These are phyloP conservation scores for Stemphylium vesicarium DNA, from an alignment of 2,329 filamentous ascomycete species.

Conservation along the genomic window DNA sequence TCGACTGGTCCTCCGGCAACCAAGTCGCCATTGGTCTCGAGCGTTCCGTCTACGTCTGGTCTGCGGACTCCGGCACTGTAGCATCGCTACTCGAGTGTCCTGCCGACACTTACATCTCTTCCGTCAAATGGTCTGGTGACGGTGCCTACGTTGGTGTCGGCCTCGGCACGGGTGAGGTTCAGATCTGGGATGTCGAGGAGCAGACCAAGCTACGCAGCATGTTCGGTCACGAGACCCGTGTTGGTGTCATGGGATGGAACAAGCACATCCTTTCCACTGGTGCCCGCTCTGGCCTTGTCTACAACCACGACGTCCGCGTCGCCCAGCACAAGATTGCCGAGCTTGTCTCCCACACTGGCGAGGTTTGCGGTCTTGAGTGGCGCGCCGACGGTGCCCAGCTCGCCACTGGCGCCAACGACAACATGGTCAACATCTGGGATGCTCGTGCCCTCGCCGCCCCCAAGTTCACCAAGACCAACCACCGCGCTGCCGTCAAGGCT, in stretches of 20 bases:
- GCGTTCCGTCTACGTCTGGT: constrained; percentile 98
- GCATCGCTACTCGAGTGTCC: constrained; percentile 86
- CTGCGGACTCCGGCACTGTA: constrained; percentile 89
- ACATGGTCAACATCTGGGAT: constrained; percentile 99
- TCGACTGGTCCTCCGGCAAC: constrained; percentile 98
- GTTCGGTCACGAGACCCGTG: constrained; percentile 95
- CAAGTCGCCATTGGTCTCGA: constrained; percentile 98
- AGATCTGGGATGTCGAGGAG: constrained; percentile 99
- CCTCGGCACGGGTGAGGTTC: constrained; percentile 92
- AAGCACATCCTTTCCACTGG: constrained; percentile 97
- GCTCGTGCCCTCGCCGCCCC: constrained; percentile 89
- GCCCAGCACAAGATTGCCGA: constrained; percentile 98
- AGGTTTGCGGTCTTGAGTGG: constrained; percentile 98
- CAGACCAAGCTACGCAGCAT: constrained; percentile 96
- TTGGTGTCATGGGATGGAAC: constrained; percentile 98
- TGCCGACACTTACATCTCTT: constrained; percentile 93
- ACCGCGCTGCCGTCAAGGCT: constrained; percentile 98
- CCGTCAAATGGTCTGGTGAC: constrained; percentile 98
- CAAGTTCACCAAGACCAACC: constrained; percentile 99
- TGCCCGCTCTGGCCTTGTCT: constrained; percentile 91
- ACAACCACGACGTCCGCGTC: constrained; percentile 97
- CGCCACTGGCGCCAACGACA: constrained; percentile 97
- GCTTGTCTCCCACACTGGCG: constrained; percentile 94
- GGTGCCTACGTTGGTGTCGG: constrained; percentile 96
- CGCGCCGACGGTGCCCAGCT: constrained; percentile 94